phyloP scores from a whole-genome alignment of 2,329 filamentous ascomycete species.

The Nemania bipapillata region DNA sequence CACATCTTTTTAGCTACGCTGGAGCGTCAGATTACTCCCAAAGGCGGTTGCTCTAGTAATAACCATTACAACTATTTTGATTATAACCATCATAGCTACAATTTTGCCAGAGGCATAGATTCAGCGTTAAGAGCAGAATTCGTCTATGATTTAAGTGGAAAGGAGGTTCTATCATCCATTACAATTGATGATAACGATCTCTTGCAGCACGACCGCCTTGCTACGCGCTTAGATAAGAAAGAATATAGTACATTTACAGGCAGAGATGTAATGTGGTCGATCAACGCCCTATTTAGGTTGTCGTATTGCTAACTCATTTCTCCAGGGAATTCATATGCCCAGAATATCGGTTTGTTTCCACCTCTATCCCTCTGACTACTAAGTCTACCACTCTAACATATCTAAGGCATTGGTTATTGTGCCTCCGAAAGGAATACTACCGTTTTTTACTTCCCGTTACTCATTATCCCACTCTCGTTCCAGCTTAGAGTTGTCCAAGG shows the following conservation, averaged over 20 bases:
- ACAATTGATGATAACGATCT: slow-evolving; percentile 40
- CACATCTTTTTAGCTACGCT: slow-evolving; percentile 52
- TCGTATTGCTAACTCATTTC: slow-evolving; percentile 1
- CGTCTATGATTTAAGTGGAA: slow-evolving; percentile 48
- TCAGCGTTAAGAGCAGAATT: slow-evolving; percentile 37
- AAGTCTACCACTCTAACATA: not conserved
- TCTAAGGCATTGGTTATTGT: slow-evolving; percentile 35
- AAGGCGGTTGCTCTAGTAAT: not conserved
- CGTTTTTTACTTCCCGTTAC: not conserved
- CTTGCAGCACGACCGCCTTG: slow-evolving; percentile 44
- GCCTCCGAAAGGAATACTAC: slow-evolving; percentile 19
- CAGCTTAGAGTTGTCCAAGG: not conserved
- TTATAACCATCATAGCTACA: not conserved
- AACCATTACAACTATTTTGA: not conserved
- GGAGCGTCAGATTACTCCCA: slow-evolving; percentile 36
- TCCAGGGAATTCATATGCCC: slow-evolving; percentile 22
- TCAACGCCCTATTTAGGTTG: slow-evolving; percentile 36
- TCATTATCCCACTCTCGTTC: not conserved
- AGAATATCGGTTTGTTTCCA: slow-evolving; percentile 25
- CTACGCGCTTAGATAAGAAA: slow-evolving; percentile 29
- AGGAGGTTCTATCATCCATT: slow-evolving; percentile 34
- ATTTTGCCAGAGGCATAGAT: slow-evolving; percentile 35
- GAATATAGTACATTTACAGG: not conserved
- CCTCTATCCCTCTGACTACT: not conserved
- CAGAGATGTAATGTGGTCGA: slow-evolving; percentile 30